Percentiles rank a stretch among this genome's conserved stretches.
These are phyloP conservation scores for Lolium perenne DNA, from an alignment of 176 grass and related monocot genomes.

Conservation along the genomic window DNA sequence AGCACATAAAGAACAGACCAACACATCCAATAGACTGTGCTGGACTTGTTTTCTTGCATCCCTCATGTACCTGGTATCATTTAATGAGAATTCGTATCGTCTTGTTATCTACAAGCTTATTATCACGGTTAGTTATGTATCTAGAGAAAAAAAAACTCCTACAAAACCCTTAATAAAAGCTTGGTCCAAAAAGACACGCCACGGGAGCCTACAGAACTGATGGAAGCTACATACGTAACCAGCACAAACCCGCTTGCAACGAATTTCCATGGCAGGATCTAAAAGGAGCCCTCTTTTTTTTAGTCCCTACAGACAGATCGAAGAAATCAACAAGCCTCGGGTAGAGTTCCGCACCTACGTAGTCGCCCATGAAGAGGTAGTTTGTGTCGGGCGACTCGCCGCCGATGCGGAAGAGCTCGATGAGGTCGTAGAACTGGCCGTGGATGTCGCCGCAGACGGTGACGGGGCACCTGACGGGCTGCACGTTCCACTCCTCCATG, in stretches of 20 bases:
- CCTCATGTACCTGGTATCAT: neutral
- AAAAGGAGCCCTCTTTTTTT: neutral
- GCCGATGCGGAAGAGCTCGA: slow-evolving; percentile 98
- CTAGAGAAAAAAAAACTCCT: neutral
- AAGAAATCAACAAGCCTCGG: slow-evolving; percentile 1
- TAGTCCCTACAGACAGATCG: slow-evolving; percentile 14
- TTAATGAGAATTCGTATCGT: slow-evolving; percentile 34
- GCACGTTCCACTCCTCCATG: slow-evolving; percentile 99
- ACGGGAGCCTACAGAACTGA: slow-evolving; percentile 2
- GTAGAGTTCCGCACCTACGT: slow-evolving; percentile 61
- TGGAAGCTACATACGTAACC: slow-evolving; percentile 3
- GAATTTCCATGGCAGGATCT: neutral
- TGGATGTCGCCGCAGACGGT: slow-evolving; percentile 98
- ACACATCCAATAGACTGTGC: neutral
- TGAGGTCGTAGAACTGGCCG: slow-evolving; percentile 98
- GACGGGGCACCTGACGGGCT: slow-evolving; percentile 94
- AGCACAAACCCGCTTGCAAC: neutral
- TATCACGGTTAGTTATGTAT: neutral
- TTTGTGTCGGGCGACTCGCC: slow-evolving; percentile 95
- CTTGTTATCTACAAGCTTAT: neutral
- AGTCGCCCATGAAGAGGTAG: slow-evolving; percentile 99
- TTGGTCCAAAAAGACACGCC: neutral
- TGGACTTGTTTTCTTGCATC: neutral
- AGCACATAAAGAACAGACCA: neutral
- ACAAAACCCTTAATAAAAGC: neutral